These are phyloP conservation scores for Cercospora sojina DNA, from an alignment of 2,329 filamentous ascomycete species.

Conservation along the genomic window DNA sequence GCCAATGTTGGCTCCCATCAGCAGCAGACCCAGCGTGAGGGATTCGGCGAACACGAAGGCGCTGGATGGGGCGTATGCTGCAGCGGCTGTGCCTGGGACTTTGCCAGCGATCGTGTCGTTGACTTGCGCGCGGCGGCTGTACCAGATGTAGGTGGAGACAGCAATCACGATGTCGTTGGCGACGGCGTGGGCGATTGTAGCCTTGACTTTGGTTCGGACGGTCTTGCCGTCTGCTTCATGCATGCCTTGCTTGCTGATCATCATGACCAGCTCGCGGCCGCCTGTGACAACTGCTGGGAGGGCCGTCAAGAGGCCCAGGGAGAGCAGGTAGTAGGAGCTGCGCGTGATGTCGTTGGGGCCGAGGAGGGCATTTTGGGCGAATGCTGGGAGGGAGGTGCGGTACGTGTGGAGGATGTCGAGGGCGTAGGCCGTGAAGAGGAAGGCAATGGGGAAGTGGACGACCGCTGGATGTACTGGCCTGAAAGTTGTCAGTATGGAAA, in stretches of 20 bases:
- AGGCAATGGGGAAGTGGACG: slow-evolving; percentile 51
- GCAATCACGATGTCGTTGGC: slow-evolving; percentile 45
- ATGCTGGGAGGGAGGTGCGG: slow-evolving; percentile 35
- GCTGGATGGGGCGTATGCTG: slow-evolving; percentile 38
- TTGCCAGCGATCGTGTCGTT: slow-evolving; percentile 32
- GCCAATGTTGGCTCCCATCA: slow-evolving; percentile 47
- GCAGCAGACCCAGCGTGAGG: slow-evolving; percentile 37
- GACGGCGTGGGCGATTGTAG: slow-evolving; percentile 44
- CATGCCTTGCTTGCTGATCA: slow-evolving; percentile 47
- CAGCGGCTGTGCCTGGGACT: slow-evolving; percentile 27
- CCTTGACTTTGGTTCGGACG: slow-evolving; percentile 44
- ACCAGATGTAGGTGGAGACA: slow-evolving; percentile 46
- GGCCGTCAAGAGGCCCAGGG: slow-evolving; percentile 41
- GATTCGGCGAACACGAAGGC: slow-evolving; percentile 43
- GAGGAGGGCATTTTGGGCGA: slow-evolving; percentile 36
- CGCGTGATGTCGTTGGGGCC: slow-evolving; percentile 41
- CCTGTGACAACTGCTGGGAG: slow-evolving; percentile 39
- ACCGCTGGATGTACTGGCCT: slow-evolving; percentile 49
- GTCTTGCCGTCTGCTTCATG: slow-evolving; percentile 39
- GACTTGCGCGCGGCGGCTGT: slow-evolving; percentile 36
- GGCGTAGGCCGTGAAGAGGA: slow-evolving; percentile 44
- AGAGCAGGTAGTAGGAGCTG: slow-evolving; percentile 47
- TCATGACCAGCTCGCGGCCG: slow-evolving; percentile 41
- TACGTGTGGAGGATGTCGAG: slow-evolving; percentile 44
- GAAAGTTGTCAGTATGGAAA: not conserved